phyloP scores from a whole-genome alignment of 805 yeast species.

The Maudiozyma bulderi region DNA sequence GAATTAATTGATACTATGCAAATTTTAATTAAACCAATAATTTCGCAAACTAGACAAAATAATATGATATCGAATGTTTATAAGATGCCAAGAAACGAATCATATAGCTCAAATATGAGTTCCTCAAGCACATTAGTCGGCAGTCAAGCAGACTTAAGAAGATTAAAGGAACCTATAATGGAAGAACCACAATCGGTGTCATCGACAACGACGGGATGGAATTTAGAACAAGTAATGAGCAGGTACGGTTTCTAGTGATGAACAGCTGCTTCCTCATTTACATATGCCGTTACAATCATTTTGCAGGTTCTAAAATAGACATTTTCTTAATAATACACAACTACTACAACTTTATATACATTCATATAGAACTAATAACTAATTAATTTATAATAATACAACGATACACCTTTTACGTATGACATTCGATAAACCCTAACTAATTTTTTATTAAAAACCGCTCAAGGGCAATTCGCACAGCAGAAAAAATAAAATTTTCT shows the following conservation, averaged over 20 bases:
- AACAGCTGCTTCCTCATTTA: neutral
- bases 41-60: constrained; percentile 15
- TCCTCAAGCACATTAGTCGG: constrained; percentile 10
- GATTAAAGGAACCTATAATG: neutral
- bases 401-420: no score
- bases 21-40: constrained; percentile 52
- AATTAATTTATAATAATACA: no score
- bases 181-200: neutral
- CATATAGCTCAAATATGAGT: constrained; percentile 10
- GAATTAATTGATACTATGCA: constrained; percentile 60
- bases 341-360: no score
- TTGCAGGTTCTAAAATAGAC: no score
- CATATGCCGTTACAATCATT: neutral
- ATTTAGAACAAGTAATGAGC: constrained; percentile 9
- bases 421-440: no score
- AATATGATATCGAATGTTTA: constrained; percentile 10
- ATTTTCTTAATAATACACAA: no score
- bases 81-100: constrained; percentile 18
- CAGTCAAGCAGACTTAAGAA: constrained; percentile 8
- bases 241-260: constrained; percentile 7
- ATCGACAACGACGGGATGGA: constrained; percentile 4
- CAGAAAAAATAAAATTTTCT: no score
- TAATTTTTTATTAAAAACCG: no score
- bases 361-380: no score
- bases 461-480: no score